These are phyloP conservation scores for Biscogniauxia mediterranea DNA, from an alignment of 2,329 filamentous ascomycete species.

Conservation along the genomic window DNA sequence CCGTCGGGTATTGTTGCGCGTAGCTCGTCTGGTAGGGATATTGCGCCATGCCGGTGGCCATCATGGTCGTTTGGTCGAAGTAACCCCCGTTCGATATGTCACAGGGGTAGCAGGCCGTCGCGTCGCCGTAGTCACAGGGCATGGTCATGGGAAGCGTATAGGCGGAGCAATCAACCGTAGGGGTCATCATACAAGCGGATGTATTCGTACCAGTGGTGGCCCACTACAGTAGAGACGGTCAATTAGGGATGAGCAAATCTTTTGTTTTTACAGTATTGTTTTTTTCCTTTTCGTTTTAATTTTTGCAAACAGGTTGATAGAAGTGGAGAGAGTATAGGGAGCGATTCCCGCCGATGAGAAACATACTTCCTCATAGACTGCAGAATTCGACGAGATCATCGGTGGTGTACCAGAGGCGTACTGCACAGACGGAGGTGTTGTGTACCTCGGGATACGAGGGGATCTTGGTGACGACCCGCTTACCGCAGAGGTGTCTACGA, in stretches of 20 bases:
- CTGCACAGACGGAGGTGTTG: constrained; percentile 18
- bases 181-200: constrained; percentile 22
- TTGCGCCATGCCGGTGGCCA: constrained; percentile 16
- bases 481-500: constrained; percentile 18
- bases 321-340: neutral
- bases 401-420: constrained; percentile 18
- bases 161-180: constrained; percentile 19
- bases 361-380: constrained; percentile 27
- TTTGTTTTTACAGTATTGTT: no score
- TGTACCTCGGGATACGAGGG: constrained; percentile 19
- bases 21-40: constrained; percentile 14
- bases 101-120: constrained; percentile 15
- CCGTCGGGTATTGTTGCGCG: constrained; percentile 20
- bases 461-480: constrained; percentile 16
- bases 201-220: constrained; percentile 13
- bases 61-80: constrained; percentile 13
- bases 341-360: neutral
- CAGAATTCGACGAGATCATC: constrained; percentile 17
- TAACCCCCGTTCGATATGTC: constrained; percentile 14
- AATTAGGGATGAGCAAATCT: constrained; percentile 8
- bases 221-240: constrained; percentile 25
- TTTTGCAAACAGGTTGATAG: no score
- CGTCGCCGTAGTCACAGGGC: constrained; percentile 16
- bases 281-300: no score
- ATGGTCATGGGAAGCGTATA: constrained; percentile 15